Evolutionary conservation across 441 rosid genomes (phyloP).

Genomic region (Brassica hybrid): DNA sequence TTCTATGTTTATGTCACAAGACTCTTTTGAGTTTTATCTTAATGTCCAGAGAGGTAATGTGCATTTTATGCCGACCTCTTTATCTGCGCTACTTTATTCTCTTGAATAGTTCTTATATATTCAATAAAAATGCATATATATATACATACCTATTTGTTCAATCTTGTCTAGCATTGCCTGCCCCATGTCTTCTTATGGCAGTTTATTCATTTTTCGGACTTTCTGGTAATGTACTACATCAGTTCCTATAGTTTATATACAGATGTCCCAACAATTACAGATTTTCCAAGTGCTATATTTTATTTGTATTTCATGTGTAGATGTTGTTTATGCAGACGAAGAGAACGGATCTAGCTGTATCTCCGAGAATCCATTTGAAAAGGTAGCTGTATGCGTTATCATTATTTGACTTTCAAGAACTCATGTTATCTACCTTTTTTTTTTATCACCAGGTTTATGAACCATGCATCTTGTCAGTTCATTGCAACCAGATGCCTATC

Average conservation of each 20-base stretch:
- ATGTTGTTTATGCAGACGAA: conserved; percentile 47
- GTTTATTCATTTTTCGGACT: not conserved
- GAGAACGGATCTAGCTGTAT: conserved; percentile 44
- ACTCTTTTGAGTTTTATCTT: conserved; percentile 5
- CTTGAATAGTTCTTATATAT: not conserved
- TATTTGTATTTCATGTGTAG: conserved; percentile 8
- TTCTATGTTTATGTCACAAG: not conserved
- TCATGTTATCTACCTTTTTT: not conserved
- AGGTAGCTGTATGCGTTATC: conserved; percentile 46
- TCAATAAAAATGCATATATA: not conserved
- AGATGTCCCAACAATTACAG: not conserved
- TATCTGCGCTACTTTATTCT: not conserved
- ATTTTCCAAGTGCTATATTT: not conserved
- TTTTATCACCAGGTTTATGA: conserved; percentile 55
- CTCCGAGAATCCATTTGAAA: conserved; percentile 42
- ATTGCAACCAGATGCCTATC: conserved; percentile 69
- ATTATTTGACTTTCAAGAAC: conserved; percentile 14
- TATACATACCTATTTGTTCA: not conserved
- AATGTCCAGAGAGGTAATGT: not conserved
- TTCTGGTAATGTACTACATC: not conserved
- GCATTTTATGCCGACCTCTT: not conserved
- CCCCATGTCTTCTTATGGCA: not conserved
- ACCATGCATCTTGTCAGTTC: conserved; percentile 69
- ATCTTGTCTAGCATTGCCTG: not conserved
- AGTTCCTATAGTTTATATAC: not conserved